Conservation (phyloP, 1,139 yeast species). For the Chernovozyma sophiae-reginae region DNA sequence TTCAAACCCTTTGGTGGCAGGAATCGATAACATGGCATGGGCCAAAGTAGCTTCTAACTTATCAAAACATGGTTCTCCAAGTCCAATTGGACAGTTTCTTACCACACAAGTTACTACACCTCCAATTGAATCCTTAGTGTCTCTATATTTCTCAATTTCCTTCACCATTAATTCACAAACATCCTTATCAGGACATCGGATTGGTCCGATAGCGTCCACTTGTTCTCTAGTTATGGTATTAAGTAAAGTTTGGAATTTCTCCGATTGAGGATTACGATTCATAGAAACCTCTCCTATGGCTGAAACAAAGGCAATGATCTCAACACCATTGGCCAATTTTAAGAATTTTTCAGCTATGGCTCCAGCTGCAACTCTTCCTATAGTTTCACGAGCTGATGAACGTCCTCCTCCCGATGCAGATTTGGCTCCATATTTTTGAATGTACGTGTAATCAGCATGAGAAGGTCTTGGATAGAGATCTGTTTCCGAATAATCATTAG, state of each 20-base stretch:
- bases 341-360: conserved; percentile 95
- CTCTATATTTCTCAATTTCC: conserved; percentile 83
- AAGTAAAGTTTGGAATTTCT: conserved; percentile 61
- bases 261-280: conserved; percentile 66
- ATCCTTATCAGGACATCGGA: conserved; percentile 83
- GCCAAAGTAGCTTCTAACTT: conserved; percentile 92
- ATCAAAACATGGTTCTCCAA: conserved; percentile 97
- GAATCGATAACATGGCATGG: conserved; percentile 95
- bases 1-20: conserved; percentile 97
- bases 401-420: conserved; percentile 98
- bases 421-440: conserved; percentile 84
- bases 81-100: conserved; percentile 87
- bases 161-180: conserved; percentile 79
- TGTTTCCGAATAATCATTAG: conserved; percentile 91
- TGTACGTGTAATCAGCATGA: conserved; percentile 94
- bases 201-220: conserved; percentile 85
- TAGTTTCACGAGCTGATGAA: conserved; percentile 95
- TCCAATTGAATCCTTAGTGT: conserved; percentile 88
- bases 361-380: conserved; percentile 98
- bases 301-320: conserved; percentile 93
- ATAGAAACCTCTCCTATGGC: conserved; percentile 79
- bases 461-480: conserved; percentile 96
- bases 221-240: conserved; percentile 79
- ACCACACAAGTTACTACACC: conserved; percentile 97
- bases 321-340: conserved; percentile 71